phyloP scores from a whole-genome alignment of 1,139 yeast genomes.

The Sugiyamaella sp. region DNA sequence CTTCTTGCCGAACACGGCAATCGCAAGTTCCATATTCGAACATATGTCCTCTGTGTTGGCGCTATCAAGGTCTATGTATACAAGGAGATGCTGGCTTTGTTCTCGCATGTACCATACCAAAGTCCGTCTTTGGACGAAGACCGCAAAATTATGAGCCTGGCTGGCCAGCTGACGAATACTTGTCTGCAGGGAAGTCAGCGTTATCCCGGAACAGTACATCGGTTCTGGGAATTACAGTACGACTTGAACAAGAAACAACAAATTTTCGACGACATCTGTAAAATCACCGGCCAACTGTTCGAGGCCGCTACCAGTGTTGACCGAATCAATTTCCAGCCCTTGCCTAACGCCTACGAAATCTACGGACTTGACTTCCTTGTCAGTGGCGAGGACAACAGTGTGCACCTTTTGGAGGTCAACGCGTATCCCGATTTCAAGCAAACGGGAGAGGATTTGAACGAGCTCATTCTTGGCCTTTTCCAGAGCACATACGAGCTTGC shows the following conservation, averaged over 20 bases:
- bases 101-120: constrained; percentile 62
- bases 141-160: constrained; percentile 46
- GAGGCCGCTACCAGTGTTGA: constrained; percentile 81
- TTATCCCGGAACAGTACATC: constrained; percentile 58
- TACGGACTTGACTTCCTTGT: constrained; percentile 89
- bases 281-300: constrained; percentile 70
- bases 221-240: constrained; percentile 61
- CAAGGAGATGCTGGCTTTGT: constrained; percentile 75
- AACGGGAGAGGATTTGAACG: constrained; percentile 77
- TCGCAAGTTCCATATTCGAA: constrained; percentile 85
- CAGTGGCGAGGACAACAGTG: constrained; percentile 51
- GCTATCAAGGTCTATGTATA: constrained; percentile 77
- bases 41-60: constrained; percentile 79
- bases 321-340: constrained; percentile 85
- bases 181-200: constrained; percentile 69
- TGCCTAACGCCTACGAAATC: constrained; percentile 78
- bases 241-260: constrained; percentile 38
- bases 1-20: constrained; percentile 61
- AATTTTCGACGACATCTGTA: constrained; percentile 60
- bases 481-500: constrained; percentile 34
- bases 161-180: constrained; percentile 88
- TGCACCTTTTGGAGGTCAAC: constrained; percentile 77
- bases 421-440: constrained; percentile 97
- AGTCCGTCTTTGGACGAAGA: constrained; percentile 42
- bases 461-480: constrained; percentile 51